Conservation (phyloP, 2,329 filamentous ascomycete species). For the Emergomyces orientalis region DNA sequence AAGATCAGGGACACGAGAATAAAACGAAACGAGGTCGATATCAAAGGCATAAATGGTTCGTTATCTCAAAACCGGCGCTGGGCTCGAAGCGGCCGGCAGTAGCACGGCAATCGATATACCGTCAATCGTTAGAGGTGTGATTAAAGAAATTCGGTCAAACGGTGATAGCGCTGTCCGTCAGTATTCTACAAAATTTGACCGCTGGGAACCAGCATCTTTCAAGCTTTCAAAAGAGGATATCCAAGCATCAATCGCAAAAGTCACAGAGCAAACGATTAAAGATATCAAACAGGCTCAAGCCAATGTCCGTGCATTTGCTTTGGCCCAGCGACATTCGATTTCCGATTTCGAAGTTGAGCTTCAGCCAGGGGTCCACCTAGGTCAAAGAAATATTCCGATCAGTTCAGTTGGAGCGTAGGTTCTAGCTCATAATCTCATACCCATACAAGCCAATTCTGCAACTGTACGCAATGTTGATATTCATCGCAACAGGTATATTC, state of each 20-base stretch:
- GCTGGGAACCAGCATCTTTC: conserved; percentile 44
- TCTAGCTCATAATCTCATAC: background rate
- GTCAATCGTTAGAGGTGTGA: conserved; percentile 40
- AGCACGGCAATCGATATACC: conserved; percentile 21
- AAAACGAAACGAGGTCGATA: background rate
- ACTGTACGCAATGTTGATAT: background rate
- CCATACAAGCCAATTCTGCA: background rate
- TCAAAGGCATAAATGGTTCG: background rate
- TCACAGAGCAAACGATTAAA: conserved; percentile 41
- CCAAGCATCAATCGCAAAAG: conserved; percentile 35
- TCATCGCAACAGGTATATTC: conserved; percentile 34
- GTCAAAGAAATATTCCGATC: conserved; percentile 45
- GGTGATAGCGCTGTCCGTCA: conserved; percentile 42
- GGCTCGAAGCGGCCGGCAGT: background rate
- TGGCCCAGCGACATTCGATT: conserved; percentile 39
- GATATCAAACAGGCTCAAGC: conserved; percentile 46
- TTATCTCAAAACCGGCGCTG: conserved; percentile 3
- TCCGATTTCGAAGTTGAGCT: conserved; percentile 46
- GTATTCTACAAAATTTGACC: conserved; percentile 47
- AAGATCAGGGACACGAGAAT: background rate
- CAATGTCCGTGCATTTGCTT: conserved; percentile 43
- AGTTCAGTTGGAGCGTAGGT: conserved; percentile 37
- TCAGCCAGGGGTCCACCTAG: conserved; percentile 42
- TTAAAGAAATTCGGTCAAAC: conserved; percentile 39
- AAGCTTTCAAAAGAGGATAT: conserved; percentile 41